Conservation (phyloP, 495 filamentous ascomycete genomes). For the Xylaria cubensis region DNA sequence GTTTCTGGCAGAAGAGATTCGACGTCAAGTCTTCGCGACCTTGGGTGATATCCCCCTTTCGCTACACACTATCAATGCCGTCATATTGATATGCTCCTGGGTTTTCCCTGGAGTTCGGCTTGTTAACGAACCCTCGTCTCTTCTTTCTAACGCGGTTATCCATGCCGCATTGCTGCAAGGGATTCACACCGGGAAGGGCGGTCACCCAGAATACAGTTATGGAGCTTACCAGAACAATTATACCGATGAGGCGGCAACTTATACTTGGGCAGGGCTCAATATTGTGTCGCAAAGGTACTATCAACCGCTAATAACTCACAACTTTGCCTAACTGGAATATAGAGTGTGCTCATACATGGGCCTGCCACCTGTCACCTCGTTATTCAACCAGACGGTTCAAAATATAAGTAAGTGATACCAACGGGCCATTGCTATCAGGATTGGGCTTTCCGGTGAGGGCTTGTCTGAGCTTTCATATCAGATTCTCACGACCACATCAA, state of each 20-base stretch:
- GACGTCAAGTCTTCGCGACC: constrained; percentile 45
- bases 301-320: constrained; percentile 16
- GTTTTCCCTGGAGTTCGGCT: constrained; percentile 51
- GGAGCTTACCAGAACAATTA: constrained; percentile 41
- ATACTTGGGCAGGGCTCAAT: constrained; percentile 54
- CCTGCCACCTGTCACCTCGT: constrained; percentile 44
- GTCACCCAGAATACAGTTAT: constrained; percentile 49
- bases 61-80: constrained; percentile 49
- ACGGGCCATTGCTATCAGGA: no score
- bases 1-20: constrained; percentile 48
- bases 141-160: constrained; percentile 49
- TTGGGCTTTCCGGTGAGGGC: background rate
- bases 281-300: constrained; percentile 49
- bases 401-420: constrained; percentile 32
- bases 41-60: constrained; percentile 45
- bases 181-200: constrained; percentile 50
- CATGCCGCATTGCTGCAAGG: constrained; percentile 50
- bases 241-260: constrained; percentile 52
- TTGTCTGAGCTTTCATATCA: background rate
- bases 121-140: constrained; percentile 48
- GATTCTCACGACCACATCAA: background rate
- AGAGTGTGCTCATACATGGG: constrained; percentile 47
- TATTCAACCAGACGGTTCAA: constrained; percentile 53
- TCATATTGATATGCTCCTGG: constrained; percentile 53
- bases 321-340: background rate